Conservation (phyloP, 2,329 filamentous ascomycete genomes). For the Gnomoniopsis sp. region DNA sequence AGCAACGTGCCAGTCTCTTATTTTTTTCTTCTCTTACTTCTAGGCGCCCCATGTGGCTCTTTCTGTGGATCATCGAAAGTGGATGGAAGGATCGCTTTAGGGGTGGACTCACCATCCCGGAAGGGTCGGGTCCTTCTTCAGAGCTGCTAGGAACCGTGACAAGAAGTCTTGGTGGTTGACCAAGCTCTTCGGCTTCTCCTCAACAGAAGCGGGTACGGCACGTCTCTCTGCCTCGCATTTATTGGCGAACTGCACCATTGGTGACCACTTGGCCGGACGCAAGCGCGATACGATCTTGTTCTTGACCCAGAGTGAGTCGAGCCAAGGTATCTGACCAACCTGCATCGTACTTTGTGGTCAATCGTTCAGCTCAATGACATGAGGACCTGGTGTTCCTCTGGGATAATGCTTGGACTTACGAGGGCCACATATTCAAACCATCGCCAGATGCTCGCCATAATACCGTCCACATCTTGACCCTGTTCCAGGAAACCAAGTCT, state of each 20-base stretch:
- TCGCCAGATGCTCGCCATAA: conserved; percentile 10
- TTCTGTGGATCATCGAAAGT: no score
- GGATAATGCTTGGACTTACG: background rate
- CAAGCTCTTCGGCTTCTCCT: background rate
- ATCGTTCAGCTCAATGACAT: no score
- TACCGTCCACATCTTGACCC: background rate
- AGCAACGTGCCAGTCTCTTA: background rate
- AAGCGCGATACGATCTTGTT: background rate
- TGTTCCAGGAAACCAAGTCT: conserved; percentile 1
- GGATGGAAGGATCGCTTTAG: no score
- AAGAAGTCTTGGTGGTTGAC: no score
- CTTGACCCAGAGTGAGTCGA: background rate
- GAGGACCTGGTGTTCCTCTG: background rate
- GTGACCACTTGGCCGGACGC: background rate
- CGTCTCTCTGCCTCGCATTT: background rate
- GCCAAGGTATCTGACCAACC: background rate
- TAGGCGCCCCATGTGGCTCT: no score
- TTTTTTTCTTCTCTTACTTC: background rate
- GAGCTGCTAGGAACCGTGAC: no score
- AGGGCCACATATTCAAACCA: background rate
- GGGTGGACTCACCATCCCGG: background rate
- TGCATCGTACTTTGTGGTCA: background rate
- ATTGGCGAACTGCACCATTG: background rate
- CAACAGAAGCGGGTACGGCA: background rate
- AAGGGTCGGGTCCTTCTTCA: background rate